phyloP scores from a whole-genome alignment of 2,329 filamentous ascomycete genomes.

The Leptoxyphium fumago region DNA sequence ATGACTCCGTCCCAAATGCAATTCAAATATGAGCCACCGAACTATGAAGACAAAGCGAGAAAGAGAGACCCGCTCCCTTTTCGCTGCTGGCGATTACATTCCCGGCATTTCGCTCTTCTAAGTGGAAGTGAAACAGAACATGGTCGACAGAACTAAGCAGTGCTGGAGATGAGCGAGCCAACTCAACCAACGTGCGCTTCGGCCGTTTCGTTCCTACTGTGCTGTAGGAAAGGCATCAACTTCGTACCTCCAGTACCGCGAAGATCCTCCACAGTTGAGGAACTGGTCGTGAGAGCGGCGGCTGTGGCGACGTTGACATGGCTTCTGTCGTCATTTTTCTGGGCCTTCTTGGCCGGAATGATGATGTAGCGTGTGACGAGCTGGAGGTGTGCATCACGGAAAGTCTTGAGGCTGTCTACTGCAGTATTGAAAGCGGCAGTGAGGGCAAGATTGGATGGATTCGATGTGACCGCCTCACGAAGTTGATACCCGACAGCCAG shows the following conservation, averaged over 20 bases:
- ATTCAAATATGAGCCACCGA: too few species aligned
- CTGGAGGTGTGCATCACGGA: constrained; percentile 38
- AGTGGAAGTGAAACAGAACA: too few species aligned
- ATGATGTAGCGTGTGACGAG: constrained; percentile 41
- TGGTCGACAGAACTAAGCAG: too few species aligned
- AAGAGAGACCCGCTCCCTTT: too few species aligned
- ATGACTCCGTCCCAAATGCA: too few species aligned
- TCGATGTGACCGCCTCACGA: constrained; percentile 27
- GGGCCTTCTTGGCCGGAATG: constrained; percentile 20
- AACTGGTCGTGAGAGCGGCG: constrained; percentile 21
- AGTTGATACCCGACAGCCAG: constrained; percentile 32
- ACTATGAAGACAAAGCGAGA: too few species aligned
- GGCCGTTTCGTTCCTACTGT: constrained; percentile 36
- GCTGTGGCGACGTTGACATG: constrained; percentile 31
- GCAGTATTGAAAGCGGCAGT: constrained; percentile 32
- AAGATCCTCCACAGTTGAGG: constrained; percentile 23
- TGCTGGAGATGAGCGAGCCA: too few species aligned
- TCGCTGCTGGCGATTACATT: too few species aligned
- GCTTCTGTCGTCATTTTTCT: constrained; percentile 12
- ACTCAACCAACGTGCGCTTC: neutral
- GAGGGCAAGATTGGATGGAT: constrained; percentile 21
- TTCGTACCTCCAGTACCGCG: constrained; percentile 38
- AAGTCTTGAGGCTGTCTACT: constrained; percentile 28
- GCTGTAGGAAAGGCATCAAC: constrained; percentile 38
- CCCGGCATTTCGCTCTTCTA: too few species aligned